Evolutionary conservation across 2,329 filamentous ascomycete genomes (phyloP).

Genomic region (Seiridium cupressi): DNA sequence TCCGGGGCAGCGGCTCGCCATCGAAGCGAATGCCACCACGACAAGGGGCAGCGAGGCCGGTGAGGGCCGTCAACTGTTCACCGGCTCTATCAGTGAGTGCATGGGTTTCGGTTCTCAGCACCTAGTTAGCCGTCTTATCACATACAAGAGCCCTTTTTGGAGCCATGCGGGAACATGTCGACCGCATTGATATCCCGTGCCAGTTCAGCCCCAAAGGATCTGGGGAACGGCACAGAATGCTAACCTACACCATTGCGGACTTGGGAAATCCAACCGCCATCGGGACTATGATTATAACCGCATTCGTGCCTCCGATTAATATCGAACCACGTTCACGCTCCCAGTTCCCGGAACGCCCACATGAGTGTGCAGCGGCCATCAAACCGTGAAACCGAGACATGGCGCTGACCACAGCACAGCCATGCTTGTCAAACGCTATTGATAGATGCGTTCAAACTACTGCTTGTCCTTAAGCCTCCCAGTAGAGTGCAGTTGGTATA

Average conservation of each 20-base stretch:
- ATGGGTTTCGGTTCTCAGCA: not conserved
- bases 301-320: not conserved
- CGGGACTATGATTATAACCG: not conserved
- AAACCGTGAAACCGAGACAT: no score
- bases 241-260: not conserved
- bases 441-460: no score
- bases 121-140: not conserved
- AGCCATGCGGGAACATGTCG: not conserved
- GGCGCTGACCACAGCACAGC: no score
- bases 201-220: not conserved
- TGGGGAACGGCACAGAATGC: not conserved
- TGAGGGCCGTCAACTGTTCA: not conserved
- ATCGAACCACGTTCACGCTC: not conserved
- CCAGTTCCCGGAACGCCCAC: not conserved
- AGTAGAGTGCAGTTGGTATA: no score
- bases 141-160: not conserved
- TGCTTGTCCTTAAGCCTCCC: no score
- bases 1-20: constrained; percentile 1
- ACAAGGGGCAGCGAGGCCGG: not conserved
- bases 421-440: no score
- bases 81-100: not conserved
- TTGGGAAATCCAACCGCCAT: not conserved
- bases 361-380: no score
- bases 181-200: not conserved
- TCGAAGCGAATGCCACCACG: not conserved